Base-by-base conservation (phyloP, 2,329 filamentous ascomycete genomes). In the Pyrenophora seminiperda region DNA sequence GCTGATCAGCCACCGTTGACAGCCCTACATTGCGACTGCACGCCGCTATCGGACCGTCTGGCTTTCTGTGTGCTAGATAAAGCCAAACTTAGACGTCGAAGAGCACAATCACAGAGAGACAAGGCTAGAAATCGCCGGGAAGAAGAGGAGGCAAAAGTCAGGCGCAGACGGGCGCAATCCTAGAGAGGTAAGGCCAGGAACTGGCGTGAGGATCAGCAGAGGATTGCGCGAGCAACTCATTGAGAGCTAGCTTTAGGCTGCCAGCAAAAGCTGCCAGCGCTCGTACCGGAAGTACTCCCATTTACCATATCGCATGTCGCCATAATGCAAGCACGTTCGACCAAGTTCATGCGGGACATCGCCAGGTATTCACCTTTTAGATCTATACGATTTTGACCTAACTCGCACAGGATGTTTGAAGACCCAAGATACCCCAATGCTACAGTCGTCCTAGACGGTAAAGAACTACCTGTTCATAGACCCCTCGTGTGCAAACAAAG, bases 401-500 rank as follows among this genome's bases (percentile, higher is more conserved):
- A 30, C 9, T 30, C 17, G 14, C 14, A 44, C 43, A 56, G 48
- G 19, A 37, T 55, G 48, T 58, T 58, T 18, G 48, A 53, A 34
- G 22, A 55, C 14, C 14, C 43, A 14, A 41, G 27, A 34, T 58
- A 55, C 38, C 55, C 52, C 15, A 53, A 56, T 45, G 42, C 37
- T 41, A 49, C 10, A 6, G 32, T 58, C 20, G 10, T 17, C 22
- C 51, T 58, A 31, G 20, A 53, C 13, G 32, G 31, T 27, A 29
- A 42, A 48, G 32, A 13, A 19, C 46, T 58, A 20, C 49, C 37
- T 41, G 36, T 46, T 4, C 48, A 54, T 33, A 50, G 41, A 39
- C 40, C 41, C 7, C 34, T 58, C 29, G 32, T 58, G 33, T 58
- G 53, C 53, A 50, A 27, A 27, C 53, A 58, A 53, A 56, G 52